Conservation (phyloP, 345 rosid genomes). For the Syzygium jambos region DNA sequence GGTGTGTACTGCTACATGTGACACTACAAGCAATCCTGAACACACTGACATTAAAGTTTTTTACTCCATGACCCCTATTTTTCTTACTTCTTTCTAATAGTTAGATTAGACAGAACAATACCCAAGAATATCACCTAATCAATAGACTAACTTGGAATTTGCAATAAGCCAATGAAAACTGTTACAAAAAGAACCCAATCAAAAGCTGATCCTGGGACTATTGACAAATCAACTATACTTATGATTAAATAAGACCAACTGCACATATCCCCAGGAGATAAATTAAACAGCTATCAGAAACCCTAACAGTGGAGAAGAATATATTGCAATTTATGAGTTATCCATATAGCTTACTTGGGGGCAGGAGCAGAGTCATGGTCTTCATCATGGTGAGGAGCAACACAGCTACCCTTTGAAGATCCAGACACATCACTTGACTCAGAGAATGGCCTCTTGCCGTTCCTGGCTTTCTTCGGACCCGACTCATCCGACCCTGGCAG, state of each 20-base stretch:
- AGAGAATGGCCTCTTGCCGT: slow-evolving; percentile 43
- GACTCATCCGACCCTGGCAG: slow-evolving; percentile 62
- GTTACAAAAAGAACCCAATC: background rate
- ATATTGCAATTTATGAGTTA: background rate
- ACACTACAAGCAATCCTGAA: background rate
- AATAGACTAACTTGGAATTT: background rate
- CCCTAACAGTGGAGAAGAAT: background rate
- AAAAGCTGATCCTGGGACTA: background rate
- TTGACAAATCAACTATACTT: background rate
- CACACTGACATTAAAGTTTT: background rate
- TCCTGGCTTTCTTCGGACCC: slow-evolving; percentile 12
- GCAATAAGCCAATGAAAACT: background rate
- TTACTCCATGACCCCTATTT: background rate
- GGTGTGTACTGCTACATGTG: background rate
- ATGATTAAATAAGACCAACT: background rate
- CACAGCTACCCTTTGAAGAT: slow-evolving; percentile 5
- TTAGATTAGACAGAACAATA: background rate
- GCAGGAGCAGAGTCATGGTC: slow-evolving; percentile 36
- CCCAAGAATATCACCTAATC: background rate
- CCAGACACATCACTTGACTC: slow-evolving; percentile 10
- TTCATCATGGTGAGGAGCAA: slow-evolving; percentile 4
- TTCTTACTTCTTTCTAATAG: background rate
- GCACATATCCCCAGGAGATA: background rate
- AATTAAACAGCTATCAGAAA: background rate
- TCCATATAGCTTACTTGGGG: slow-evolving; percentile 40